These are phyloP conservation scores for Candida railenensis DNA, from an alignment of 805 yeast genomes.

Conservation along the genomic window DNA sequence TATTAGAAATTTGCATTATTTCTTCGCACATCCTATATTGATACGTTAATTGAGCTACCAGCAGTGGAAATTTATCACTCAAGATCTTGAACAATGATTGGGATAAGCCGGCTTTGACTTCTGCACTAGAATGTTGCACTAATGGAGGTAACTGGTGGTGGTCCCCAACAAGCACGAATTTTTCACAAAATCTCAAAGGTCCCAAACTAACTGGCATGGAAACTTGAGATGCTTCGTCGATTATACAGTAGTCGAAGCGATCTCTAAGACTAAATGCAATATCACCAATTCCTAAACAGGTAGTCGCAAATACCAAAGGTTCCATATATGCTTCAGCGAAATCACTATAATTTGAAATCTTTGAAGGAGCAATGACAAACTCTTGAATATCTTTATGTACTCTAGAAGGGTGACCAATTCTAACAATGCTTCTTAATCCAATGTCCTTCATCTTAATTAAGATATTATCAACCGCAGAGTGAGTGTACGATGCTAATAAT, in stretches of 20 bases:
- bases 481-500: constrained; percentile 82
- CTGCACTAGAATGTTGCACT: constrained; percentile 56
- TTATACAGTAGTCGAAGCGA: constrained; percentile 85
- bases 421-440: constrained; percentile 43
- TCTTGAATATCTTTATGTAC: constrained; percentile 62
- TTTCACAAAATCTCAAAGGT: constrained; percentile 74
- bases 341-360: constrained; percentile 42
- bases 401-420: constrained; percentile 63
- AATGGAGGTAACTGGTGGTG: constrained; percentile 92
- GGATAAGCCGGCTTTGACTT: constrained; percentile 67
- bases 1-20: constrained; percentile 79
- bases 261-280: constrained; percentile 52
- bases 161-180: constrained; percentile 93
- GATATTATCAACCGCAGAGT: constrained; percentile 95
- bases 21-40: constrained; percentile 95
- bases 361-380: constrained; percentile 42
- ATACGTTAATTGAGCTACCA: constrained; percentile 72
- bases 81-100: constrained; percentile 73
- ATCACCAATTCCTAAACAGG: constrained; percentile 77
- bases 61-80: constrained; percentile 68
- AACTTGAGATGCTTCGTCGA: constrained; percentile 96
- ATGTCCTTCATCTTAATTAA: constrained; percentile 59
- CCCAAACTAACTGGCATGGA: constrained; percentile 90
- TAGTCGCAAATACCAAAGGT: constrained; percentile 81
- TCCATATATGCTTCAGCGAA: constrained; percentile 47